phyloP scores from a whole-genome alignment of 306 rosid genomes.

The Morella rubra region DNA sequence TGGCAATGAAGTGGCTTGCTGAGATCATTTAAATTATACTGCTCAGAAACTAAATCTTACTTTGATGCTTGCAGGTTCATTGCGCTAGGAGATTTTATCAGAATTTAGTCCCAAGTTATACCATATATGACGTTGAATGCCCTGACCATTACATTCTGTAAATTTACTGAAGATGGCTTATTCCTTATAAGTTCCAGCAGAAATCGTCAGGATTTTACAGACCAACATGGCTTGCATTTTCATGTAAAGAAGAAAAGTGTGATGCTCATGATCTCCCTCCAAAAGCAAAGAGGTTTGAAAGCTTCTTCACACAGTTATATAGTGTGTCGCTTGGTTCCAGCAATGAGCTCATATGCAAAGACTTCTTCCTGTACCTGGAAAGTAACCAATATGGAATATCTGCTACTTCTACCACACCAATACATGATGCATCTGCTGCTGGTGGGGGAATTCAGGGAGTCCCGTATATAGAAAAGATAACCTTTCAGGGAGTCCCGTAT shows the following conservation, averaged over 20 bases:
- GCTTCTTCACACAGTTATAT: constrained; percentile 80
- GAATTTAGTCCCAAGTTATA: constrained; percentile 85
- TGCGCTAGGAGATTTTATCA: constrained; percentile 77
- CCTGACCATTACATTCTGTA: constrained; percentile 86
- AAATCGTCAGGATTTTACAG: constrained; percentile 78
- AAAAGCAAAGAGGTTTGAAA: constrained; percentile 72
- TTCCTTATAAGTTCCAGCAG: constrained; percentile 88
- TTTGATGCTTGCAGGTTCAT: constrained; percentile 79
- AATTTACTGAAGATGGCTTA: constrained; percentile 94
- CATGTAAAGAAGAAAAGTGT: constrained; percentile 82
- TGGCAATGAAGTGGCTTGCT: constrained; percentile 2
- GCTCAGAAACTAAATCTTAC: constrained; percentile 49
- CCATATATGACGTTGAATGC: constrained; percentile 84
- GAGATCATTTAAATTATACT: constrained; percentile 17
- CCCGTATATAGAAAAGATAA: constrained; percentile 82
- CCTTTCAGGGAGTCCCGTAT: constrained; percentile 82
- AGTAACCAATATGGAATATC: constrained; percentile 71
- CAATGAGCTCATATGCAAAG: constrained; percentile 87
- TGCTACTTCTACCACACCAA: constrained; percentile 84
- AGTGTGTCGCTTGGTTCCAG: constrained; percentile 72
- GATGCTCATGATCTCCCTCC: constrained; percentile 68
- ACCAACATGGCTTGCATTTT: constrained; percentile 85
- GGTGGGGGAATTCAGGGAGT: constrained; percentile 90
- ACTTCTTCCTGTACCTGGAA: constrained; percentile 90
- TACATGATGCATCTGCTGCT: constrained; percentile 60